A percentile compares a stretch with the other conserved stretches of the same genome.
These are phyloP conservation scores for Olyra latifolia DNA, from an alignment of 176 grass and related monocot genomes.

Conservation along the genomic window DNA sequence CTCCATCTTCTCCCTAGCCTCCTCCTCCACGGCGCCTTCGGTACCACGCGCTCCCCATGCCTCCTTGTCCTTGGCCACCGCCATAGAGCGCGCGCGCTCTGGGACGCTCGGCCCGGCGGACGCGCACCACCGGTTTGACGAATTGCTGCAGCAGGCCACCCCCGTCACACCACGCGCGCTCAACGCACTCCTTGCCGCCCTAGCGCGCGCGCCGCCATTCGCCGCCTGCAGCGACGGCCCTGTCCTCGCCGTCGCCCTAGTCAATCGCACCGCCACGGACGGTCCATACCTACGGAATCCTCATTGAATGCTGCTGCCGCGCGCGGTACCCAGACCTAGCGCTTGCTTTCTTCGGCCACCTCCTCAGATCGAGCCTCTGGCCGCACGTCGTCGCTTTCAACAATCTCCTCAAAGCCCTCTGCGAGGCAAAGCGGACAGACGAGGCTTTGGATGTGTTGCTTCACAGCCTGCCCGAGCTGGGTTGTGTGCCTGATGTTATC, in stretches of 20 bases:
- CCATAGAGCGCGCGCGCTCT: not conserved
- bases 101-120: not conserved
- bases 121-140: slow-evolving; percentile 9
- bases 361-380: slow-evolving; percentile 17
- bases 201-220: not conserved
- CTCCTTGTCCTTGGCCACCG: not conserved
- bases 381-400: not conserved
- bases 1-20: too few relatives aligned
- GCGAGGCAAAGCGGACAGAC: not conserved
- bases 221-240: not conserved
- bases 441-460: slow-evolving; percentile 21
- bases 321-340: not conserved
- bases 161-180: not conserved
- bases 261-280: not conserved
- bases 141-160: not conserved
- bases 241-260: slow-evolving; percentile 1
- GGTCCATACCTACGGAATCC: not conserved
- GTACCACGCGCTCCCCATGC: not conserved
- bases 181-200: not conserved
- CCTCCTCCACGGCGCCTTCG: too few relatives aligned
- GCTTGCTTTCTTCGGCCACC: slow-evolving; percentile 18
- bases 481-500: slow-evolving; percentile 2
- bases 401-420: slow-evolving; percentile 27
- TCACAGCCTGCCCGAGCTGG: slow-evolving; percentile 25
- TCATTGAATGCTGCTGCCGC: slow-evolving; percentile 30